Evolutionary conservation across 2,329 filamentous ascomycete genomes (phyloP), one percentile per base, ranked within the genome.

Genomic region (Cladosporium austrohemisphaericum): DNA sequence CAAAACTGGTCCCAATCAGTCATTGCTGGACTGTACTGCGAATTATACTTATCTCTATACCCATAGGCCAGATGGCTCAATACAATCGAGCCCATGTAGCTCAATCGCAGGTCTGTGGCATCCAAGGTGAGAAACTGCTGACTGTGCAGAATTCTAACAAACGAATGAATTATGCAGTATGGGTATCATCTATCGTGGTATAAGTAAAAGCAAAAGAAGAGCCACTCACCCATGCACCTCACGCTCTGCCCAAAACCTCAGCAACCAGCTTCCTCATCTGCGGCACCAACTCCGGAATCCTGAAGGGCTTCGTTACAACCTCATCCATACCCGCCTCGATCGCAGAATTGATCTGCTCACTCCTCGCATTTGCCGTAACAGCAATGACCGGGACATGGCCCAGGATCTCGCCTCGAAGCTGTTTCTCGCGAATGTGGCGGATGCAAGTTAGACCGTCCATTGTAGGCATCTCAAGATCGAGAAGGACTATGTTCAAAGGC

Each of bases 401-500:
- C 14, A 76, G 70, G 41, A 87, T 78, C 14, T 72, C 76, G 11
- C 80, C 79, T 33, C 78, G 72, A 35, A 67, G 69, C 61, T 90
- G 83, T 10, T 86, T 71, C 48, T 83, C 76, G 20, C 86, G 76
- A 44, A 91, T 88, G 49, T 72, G 77, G 35, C 76, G 74, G 8
- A 85, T 80, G 54, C 85, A 88, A 3, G 83, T 83, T 64, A 86
- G 79, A 28, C 86, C 86, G 59, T 89, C 84, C 86, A 90, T 89
- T 35, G 88, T 76, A 1, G 86, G 86, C 86, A 90, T 89, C 60
- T 89, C 85, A 26, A 89, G 73, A 60, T 90, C 86, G 84, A 90
- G 88, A 3, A 89, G 66, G 11, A 89, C 81, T 36, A 88, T 48
- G 63, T 66, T 9, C 3, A 36, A 23, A 7, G 38, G 32, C 3